Percentiles rank a stretch among this genome's conserved stretches.
These are phyloP conservation scores for Xylaria cubensis DNA, from an alignment of 495 filamentous ascomycete genomes.

Conservation along the genomic window DNA sequence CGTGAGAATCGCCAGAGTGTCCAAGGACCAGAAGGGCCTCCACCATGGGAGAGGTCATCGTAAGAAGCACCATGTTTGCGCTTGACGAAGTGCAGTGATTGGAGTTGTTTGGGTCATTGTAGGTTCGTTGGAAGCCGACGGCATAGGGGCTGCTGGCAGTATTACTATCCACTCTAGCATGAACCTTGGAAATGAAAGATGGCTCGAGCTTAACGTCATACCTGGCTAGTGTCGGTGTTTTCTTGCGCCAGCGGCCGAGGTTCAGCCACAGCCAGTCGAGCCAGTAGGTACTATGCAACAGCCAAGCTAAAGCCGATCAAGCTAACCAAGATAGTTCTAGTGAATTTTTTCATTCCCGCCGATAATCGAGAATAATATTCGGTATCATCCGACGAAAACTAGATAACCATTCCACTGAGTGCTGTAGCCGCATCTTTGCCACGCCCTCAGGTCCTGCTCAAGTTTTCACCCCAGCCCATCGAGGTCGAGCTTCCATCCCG, in stretches of 20 bases:
- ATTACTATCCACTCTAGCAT: not conserved
- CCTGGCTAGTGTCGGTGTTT: not conserved
- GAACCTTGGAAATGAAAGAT: constrained; percentile 24
- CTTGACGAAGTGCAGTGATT: constrained; percentile 1
- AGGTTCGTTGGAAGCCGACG: not conserved
- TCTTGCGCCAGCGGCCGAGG: constrained; percentile 11
- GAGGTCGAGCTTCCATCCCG: constrained; percentile 1
- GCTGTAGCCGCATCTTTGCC: constrained; percentile 1
- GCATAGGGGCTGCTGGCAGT: constrained; percentile 2
- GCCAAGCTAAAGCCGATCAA: not conserved
- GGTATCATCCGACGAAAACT: constrained; percentile 13
- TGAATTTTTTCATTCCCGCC: constrained; percentile 11
- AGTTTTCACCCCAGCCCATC: not conserved
- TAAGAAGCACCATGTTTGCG: constrained; percentile 75
- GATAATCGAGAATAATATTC: constrained; percentile 6
- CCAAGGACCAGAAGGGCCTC: constrained; percentile 61
- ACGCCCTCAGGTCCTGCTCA: not conserved
- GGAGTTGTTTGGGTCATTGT: not conserved
- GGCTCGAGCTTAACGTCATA: constrained; percentile 26
- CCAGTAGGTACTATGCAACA: too few relatives aligned
- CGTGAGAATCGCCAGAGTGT: constrained; percentile 12
- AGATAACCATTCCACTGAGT: not conserved
- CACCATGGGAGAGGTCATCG: constrained; percentile 73
- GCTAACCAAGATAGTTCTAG: constrained; percentile 1
- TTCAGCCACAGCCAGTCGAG: constrained; percentile 11